phyloP scores from a whole-genome alignment of 2,329 filamentous ascomycete genomes.

The Amauroascus verrucosus region DNA sequence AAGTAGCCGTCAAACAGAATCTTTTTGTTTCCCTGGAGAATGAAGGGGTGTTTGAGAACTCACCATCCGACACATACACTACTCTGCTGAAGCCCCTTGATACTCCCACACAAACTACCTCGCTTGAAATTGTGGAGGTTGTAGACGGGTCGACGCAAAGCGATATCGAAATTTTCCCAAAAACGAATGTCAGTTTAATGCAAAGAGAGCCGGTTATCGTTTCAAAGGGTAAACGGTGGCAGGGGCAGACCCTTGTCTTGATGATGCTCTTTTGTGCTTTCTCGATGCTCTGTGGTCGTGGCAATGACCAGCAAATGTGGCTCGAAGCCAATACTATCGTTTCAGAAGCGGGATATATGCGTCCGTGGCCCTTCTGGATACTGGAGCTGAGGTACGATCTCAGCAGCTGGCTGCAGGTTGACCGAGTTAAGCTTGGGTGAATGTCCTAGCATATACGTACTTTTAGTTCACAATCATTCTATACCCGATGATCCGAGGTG shows the following conservation, averaged over 20 bases:
- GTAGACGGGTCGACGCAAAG: conserved; percentile 1
- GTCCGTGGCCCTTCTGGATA: conserved; percentile 8
- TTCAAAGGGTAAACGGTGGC: conserved; percentile 2
- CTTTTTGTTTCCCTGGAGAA: conserved; percentile 5
- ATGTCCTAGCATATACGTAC: neutral
- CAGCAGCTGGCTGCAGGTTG: conserved; percentile 13
- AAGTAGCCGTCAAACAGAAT: conserved; percentile 5
- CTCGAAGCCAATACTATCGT: conserved; percentile 14
- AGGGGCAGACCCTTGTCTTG: conserved; percentile 8
- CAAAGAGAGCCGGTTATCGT: conserved; percentile 13
- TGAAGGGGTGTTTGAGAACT: neutral
- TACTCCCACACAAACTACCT: conserved; percentile 11
- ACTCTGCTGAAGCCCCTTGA: conserved; percentile 5
- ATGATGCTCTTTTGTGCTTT: conserved; percentile 15
- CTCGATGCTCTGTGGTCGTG: conserved; percentile 9
- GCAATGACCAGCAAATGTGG: conserved; percentile 14
- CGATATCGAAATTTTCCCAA: conserved; percentile 6
- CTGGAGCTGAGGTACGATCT: conserved; percentile 11
- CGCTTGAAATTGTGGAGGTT: neutral
- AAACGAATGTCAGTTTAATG: conserved; percentile 13
- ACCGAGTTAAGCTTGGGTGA: conserved; percentile 16
- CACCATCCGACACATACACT: neutral
- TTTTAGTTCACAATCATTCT: neutral
- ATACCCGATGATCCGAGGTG: conserved; percentile 4
- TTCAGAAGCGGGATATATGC: neutral